A percentile compares a stretch with the other conserved stretches of the same genome.
phyloP scores from a whole-genome alignment of 2,329 filamentous ascomycete genomes.

The Lojkania enalia region DNA sequence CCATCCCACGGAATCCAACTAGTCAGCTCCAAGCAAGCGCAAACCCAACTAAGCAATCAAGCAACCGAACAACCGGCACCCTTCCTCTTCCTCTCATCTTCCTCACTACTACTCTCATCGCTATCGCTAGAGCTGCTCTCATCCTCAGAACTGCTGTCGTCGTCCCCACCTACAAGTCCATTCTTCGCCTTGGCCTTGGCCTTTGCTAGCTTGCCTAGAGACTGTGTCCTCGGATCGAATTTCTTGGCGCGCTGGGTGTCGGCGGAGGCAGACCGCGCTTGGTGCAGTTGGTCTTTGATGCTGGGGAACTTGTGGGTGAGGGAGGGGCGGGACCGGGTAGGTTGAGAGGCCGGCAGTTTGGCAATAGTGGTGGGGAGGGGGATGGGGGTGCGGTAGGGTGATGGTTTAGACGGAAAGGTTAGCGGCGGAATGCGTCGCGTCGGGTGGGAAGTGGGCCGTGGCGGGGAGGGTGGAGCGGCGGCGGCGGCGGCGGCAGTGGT shows the following conservation, averaged over 20 bases:
- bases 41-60: too few relatives aligned
- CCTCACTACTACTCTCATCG: constrained; percentile 1
- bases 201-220: constrained; percentile 9
- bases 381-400: too few relatives aligned
- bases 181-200: constrained; percentile 4
- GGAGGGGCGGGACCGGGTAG: not conserved
- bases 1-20: too few relatives aligned
- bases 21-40: too few relatives aligned
- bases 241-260: not conserved
- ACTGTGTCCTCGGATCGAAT: constrained; percentile 13
- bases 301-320: constrained; percentile 10
- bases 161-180: not conserved
- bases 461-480: too few relatives aligned
- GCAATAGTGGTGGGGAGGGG: too few relatives aligned
- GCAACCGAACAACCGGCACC: too few relatives aligned
- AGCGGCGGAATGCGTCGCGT: too few relatives aligned
- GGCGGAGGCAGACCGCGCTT: not conserved
- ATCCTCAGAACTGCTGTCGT: constrained; percentile 4
- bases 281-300: constrained; percentile 11
- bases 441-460: too few relatives aligned
- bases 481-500: too few relatives aligned
- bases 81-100: constrained; percentile 4
- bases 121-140: constrained; percentile 9
- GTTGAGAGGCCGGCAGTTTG: too few relatives aligned
- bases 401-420: too few relatives aligned